phyloP scores from a whole-genome alignment of 495 filamentous ascomycete species.

The Glutinoglossum americanum region DNA sequence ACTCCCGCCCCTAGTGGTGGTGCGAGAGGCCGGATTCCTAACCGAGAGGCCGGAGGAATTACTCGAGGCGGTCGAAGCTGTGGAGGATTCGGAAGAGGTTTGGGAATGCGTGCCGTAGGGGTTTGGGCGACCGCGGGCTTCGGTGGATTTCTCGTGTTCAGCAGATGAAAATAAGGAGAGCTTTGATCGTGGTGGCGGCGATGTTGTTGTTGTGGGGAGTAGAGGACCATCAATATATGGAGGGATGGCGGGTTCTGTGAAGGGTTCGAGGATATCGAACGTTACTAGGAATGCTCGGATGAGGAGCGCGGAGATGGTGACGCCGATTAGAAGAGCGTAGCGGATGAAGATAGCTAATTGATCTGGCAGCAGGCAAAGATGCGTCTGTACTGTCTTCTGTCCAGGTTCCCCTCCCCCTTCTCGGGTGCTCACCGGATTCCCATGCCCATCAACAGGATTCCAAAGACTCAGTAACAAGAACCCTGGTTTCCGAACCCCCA shows the following conservation, averaged over 20 bases:
- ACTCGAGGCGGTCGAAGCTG: background rate
- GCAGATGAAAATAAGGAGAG: background rate
- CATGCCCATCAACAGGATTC: conserved; percentile 57
- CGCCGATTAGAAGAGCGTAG: conserved; percentile 39
- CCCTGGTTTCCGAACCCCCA: conserved; percentile 83
- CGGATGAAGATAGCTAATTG: conserved; percentile 63
- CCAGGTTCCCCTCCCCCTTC: conserved; percentile 7
- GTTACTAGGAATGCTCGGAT: conserved; percentile 34
- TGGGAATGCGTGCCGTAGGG: background rate
- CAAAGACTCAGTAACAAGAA: conserved; percentile 77
- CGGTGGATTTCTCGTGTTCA: background rate
- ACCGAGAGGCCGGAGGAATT: background rate
- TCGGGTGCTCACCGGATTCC: conserved; percentile 27
- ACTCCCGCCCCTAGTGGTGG: background rate
- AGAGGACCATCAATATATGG: background rate
- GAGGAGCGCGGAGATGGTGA: conserved; percentile 38
- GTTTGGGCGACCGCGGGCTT: background rate
- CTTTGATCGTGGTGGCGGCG: too few relatives aligned
- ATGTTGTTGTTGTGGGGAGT: background rate
- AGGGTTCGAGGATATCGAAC: background rate
- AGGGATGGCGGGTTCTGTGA: background rate
- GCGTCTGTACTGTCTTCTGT: conserved; percentile 47
- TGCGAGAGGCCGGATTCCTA: background rate
- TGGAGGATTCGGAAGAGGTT: background rate
- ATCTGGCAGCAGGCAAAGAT: conserved; percentile 79